Conservation (phyloP, 148 eudicot species). For the Vaccinium vitisidaea region DNA sequence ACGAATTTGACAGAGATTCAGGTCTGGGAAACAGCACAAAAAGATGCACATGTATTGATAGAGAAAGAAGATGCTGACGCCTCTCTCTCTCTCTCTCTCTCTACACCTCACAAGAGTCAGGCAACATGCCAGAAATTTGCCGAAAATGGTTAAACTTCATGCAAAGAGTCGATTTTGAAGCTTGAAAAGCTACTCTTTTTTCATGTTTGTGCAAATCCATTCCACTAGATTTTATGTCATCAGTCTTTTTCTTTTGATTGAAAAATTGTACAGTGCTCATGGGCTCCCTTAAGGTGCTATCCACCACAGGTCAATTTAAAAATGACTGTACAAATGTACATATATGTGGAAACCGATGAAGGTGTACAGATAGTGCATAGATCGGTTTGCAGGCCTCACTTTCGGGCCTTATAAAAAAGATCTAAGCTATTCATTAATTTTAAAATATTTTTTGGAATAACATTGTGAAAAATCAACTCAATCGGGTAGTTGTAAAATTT, state of each 20-base stretch:
- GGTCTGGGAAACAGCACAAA: background rate
- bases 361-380: too few species aligned
- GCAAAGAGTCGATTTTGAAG: background rate
- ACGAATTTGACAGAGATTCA: background rate
- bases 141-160: background rate
- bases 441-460: too few species aligned
- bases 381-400: too few species aligned
- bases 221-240: background rate
- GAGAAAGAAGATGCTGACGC: background rate
- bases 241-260: background rate
- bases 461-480: too few species aligned
- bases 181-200: slow-evolving; percentile 8
- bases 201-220: background rate
- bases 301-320: too few species aligned
- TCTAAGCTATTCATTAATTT: too few species aligned
- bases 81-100: slow-evolving; percentile 8
- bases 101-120: background rate
- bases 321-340: too few species aligned
- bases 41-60: background rate
- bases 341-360: too few species aligned
- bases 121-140: background rate
- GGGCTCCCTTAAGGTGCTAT: too few species aligned
- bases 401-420: too few species aligned
- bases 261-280: too few species aligned
- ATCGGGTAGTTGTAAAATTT: too few species aligned